Percentiles rank a stretch among this genome's conserved stretches.
phyloP scores from a whole-genome alignment of 2,329 filamentous ascomycete species.

The Madurella mycetomatis region DNA sequence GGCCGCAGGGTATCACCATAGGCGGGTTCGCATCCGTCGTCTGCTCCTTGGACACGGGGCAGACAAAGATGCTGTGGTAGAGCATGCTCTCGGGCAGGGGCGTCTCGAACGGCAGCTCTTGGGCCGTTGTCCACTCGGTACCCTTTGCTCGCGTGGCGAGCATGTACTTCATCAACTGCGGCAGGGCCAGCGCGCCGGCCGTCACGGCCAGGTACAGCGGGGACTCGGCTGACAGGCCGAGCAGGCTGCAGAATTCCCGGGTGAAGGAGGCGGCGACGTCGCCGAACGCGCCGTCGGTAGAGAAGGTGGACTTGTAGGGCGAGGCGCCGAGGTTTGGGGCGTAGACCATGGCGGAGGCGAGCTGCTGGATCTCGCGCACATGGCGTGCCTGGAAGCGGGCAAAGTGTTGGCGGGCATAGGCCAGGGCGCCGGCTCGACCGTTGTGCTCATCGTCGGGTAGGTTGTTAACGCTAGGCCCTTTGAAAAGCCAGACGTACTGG shows the following conservation, averaged over 20 bases:
- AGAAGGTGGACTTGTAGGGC: conserved; percentile 76
- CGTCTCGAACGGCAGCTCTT: conserved; percentile 80
- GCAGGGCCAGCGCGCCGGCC: conserved; percentile 86
- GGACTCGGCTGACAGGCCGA: conserved; percentile 85
- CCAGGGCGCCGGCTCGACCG: conserved; percentile 61
- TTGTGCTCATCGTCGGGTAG: conserved; percentile 50
- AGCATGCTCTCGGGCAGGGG: conserved; percentile 56
- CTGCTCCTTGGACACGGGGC: conserved; percentile 94
- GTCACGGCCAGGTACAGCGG: conserved; percentile 91
- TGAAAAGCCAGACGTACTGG: conserved; percentile 86
- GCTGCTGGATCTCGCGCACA: conserved; percentile 71
- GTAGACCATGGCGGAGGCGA: conserved; percentile 78
- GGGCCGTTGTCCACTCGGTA: conserved; percentile 89
- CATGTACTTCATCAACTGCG: conserved; percentile 82
- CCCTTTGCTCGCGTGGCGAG: conserved; percentile 82
- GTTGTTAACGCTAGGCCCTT: conserved; percentile 53
- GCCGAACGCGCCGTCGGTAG: conserved; percentile 60
- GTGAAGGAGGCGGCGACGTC: conserved; percentile 86
- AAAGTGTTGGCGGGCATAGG: conserved; percentile 74
- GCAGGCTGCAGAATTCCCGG: conserved; percentile 86
- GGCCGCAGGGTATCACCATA: conserved; percentile 94
- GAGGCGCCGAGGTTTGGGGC: conserved; percentile 67
- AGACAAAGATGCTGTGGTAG: conserved; percentile 97
- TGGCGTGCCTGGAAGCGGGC: conserved; percentile 70
- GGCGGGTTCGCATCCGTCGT: conserved; percentile 89